Percentiles rank a stretch among this genome's conserved stretches.
phyloP scores from a whole-genome alignment of 108 stramenopile species.

The Aurantiochytrium sp. region DNA sequence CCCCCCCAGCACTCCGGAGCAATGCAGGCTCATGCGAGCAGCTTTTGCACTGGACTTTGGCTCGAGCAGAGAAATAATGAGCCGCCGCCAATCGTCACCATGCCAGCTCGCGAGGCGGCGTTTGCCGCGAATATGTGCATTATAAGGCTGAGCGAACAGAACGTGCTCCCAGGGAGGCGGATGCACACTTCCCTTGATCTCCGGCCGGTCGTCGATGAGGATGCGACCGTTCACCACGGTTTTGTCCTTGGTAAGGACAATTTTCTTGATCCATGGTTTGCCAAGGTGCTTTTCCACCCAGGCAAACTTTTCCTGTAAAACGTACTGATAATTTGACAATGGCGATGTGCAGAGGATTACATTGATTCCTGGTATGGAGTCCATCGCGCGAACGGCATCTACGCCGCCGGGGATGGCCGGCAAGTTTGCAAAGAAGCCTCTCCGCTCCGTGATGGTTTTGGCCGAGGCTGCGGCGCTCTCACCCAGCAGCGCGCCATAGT shows the following conservation, averaged over 20 bases:
- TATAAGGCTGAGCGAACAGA: slow-evolving; percentile 18
- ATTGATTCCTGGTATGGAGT: neutral
- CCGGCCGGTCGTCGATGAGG: slow-evolving; percentile 26
- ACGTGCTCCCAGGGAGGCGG: slow-evolving; percentile 24
- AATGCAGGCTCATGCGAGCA: no score
- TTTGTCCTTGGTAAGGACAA: slow-evolving; percentile 18
- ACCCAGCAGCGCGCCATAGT: neutral
- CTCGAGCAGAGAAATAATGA: neutral
- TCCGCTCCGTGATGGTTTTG: neutral
- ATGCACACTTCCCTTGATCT: neutral
- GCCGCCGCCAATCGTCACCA: neutral
- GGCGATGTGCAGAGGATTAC: neutral
- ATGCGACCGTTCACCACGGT: slow-evolving; percentile 11
- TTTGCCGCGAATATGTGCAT: neutral
- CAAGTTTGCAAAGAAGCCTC: neutral
- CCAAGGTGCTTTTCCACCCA: slow-evolving; percentile 22
- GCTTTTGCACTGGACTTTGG: no score
- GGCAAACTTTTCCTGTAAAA: slow-evolving; percentile 15
- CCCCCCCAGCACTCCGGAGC: no score
- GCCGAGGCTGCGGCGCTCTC: neutral
- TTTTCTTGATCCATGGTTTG: neutral
- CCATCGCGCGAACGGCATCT: neutral
- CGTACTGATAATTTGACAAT: neutral
- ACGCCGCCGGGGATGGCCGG: neutral
- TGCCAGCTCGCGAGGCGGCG: neutral